A percentile compares a stretch with the other conserved stretches of the same genome.
Evolutionary conservation across 2,329 filamentous ascomycete species (phyloP).

Genomic region (Verticillium longisporum): DNA sequence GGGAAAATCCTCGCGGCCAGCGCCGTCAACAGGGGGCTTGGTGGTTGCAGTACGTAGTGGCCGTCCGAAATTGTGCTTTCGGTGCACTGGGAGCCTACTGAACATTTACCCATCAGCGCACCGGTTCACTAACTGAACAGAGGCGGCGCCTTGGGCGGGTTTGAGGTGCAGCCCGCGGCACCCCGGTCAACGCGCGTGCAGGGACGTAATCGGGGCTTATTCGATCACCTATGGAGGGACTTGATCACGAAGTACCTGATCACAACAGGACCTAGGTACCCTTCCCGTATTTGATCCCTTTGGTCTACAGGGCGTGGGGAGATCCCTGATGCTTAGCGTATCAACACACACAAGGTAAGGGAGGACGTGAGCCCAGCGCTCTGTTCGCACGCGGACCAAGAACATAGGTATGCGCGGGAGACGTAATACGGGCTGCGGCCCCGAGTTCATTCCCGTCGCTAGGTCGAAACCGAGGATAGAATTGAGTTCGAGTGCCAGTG

Average conservation of each 20-base stretch:
- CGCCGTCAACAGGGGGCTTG: not conserved
- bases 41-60: not conserved
- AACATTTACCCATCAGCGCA: not conserved
- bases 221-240: not conserved
- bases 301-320: not conserved
- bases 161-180: not conserved
- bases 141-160: not conserved
- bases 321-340: not conserved
- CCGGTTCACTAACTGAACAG: not conserved
- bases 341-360: not conserved
- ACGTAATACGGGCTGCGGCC: not conserved
- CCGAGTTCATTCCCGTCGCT: not conserved
- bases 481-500: not conserved
- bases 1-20: not conserved
- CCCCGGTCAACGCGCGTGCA: not conserved
- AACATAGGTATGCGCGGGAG: not conserved
- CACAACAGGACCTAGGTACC: not conserved
- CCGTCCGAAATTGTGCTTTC: not conserved
- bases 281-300: constrained; percentile 1
- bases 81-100: not conserved
- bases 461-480: not conserved
- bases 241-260: not conserved
- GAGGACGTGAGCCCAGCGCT: not conserved
- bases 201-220: not conserved
- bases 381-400: not conserved